Percentiles rank a stretch among this genome's conserved stretches.
phyloP scores from a whole-genome alignment of 331 rosid genomes.

The Rosa hybrid region DNA sequence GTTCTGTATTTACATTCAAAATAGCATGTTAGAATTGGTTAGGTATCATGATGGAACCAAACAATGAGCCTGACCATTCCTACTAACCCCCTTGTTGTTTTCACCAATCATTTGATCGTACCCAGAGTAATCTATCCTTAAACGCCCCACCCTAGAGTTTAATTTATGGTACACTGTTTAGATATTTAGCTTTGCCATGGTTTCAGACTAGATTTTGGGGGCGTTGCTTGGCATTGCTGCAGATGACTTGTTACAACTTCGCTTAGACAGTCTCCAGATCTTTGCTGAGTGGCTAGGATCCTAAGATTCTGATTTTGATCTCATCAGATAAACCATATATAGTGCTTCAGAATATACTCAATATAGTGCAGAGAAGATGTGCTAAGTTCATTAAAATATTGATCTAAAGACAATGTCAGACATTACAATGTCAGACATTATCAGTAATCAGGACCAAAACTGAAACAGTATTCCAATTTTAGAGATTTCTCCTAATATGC shows the following conservation, averaged over 20 bases:
- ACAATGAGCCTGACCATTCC: not conserved
- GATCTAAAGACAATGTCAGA: not conserved
- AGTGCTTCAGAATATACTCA: not conserved
- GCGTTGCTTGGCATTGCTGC: not conserved
- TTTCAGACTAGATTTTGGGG: not conserved
- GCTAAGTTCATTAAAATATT: not conserved
- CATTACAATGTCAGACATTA: not conserved
- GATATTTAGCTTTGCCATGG: not conserved
- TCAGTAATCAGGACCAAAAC: not conserved
- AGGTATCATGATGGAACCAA: not conserved
- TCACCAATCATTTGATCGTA: not conserved
- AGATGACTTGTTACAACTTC: not conserved
- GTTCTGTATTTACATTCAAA: too few species aligned
- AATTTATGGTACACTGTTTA: not conserved
- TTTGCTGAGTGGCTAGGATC: not conserved
- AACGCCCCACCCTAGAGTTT: not conserved
- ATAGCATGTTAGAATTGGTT: not conserved
- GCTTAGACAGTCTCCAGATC: not conserved
- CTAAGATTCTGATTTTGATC: not conserved
- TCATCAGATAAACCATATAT: not conserved
- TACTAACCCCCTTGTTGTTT: not conserved
- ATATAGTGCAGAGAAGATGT: not conserved
- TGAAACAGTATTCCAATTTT: not conserved
- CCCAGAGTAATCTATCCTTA: not conserved
- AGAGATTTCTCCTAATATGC: not conserved